These are phyloP conservation scores for Erythrophleum ivorense DNA, from an alignment of 331 rosid species.

Conservation along the genomic window DNA sequence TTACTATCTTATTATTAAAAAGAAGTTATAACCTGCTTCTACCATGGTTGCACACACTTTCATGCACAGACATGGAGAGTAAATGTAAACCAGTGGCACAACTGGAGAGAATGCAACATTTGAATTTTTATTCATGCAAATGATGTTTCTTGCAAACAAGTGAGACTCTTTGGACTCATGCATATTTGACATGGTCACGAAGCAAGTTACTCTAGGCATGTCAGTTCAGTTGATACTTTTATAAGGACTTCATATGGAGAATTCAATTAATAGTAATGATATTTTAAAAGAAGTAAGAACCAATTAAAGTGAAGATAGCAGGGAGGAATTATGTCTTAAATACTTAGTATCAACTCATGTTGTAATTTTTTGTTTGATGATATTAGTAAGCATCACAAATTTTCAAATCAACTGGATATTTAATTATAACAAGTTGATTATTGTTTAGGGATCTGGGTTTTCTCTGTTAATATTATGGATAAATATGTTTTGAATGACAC, in stretches of 20 bases:
- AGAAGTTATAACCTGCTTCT: background rate
- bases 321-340: slow-evolving; percentile 17
- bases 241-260: background rate
- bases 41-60: background rate
- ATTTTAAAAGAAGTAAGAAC: background rate
- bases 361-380: slow-evolving; percentile 20
- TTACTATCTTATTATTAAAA: slow-evolving; percentile 6
- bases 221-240: background rate
- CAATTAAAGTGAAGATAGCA: background rate
- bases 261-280: background rate
- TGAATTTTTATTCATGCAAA: slow-evolving; percentile 12
- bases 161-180: background rate
- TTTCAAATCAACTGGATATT: slow-evolving; percentile 21
- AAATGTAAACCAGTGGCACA: slow-evolving; percentile 1
- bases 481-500: slow-evolving; percentile 9
- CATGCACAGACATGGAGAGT: slow-evolving; percentile 12
- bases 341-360: slow-evolving; percentile 18
- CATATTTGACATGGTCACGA: background rate
- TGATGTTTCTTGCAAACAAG: background rate
- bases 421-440: slow-evolving; percentile 23
- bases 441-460: slow-evolving; percentile 4
- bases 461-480: slow-evolving; percentile 1
- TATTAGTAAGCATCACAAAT: background rate
- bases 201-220: background rate
- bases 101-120: background rate